Conservation (phyloP, 768 basidiomycete genomes). For the Tricholoma flavovirens region DNA sequence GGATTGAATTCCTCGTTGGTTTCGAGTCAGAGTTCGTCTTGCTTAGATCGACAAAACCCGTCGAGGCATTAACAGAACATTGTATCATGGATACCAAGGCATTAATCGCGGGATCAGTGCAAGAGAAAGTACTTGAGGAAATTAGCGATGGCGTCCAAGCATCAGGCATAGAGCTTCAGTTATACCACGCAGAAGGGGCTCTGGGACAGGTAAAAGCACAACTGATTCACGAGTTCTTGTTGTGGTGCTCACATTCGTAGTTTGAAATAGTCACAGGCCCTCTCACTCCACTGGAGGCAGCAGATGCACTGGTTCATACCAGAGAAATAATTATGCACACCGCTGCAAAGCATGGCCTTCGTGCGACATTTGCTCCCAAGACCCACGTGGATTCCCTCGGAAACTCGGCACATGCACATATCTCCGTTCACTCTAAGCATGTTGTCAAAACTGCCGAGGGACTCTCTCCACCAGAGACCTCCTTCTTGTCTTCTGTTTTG, state of each 20-base stretch:
- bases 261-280: constrained; percentile 70
- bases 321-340: constrained; percentile 63
- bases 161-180: constrained; percentile 55
- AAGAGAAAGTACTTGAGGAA: constrained; percentile 44
- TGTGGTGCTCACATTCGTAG: constrained; percentile 19
- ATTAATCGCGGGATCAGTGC: constrained; percentile 39
- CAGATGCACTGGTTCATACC: constrained; percentile 60
- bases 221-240: background rate
- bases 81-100: constrained; percentile 41
- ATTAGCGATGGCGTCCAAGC: constrained; percentile 45
- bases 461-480: constrained; percentile 41
- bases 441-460: constrained; percentile 16
- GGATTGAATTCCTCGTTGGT: constrained; percentile 54
- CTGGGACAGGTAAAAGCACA: constrained; percentile 53
- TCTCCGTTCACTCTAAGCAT: constrained; percentile 49
- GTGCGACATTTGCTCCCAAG: constrained; percentile 62
- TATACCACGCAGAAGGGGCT: constrained; percentile 67
- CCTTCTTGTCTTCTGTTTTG: constrained; percentile 58
- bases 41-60: constrained; percentile 43
- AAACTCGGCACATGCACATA: constrained; percentile 54
- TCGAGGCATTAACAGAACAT: constrained; percentile 39
- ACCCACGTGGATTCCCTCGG: constrained; percentile 32
- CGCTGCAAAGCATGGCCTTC: constrained; percentile 60
- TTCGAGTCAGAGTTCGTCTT: constrained; percentile 69
- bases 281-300: constrained; percentile 56